Conservation (phyloP, 805 yeast genomes). For the Ascoidea asiatica region DNA sequence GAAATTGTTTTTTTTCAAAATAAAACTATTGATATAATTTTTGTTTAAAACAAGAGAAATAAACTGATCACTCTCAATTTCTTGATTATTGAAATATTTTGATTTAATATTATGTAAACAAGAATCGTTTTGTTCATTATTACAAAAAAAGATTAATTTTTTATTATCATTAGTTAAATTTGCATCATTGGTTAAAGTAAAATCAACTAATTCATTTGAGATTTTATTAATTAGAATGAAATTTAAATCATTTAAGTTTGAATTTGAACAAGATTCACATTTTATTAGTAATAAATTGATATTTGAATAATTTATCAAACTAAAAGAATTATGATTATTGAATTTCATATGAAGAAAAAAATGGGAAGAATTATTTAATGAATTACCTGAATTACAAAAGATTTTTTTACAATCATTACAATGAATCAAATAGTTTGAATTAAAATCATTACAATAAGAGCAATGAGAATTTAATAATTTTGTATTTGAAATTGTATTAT, state of each 20-base stretch:
- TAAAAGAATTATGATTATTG: conserved; percentile 4
- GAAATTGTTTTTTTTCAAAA: conserved; percentile 5
- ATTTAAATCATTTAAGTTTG: conserved; percentile 1
- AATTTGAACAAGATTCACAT: conserved; percentile 4
- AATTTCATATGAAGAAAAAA: conserved; percentile 8
- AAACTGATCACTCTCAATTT: conserved; percentile 6
- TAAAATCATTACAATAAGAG: conserved; percentile 7
- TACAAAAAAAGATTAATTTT: conserved; percentile 7
- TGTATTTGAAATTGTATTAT: neutral
- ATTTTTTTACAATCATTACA: conserved; percentile 5
- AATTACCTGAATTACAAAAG: conserved; percentile 10
- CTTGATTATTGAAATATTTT: conserved; percentile 6
- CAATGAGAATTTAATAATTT: conserved; percentile 1
- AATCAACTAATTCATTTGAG: conserved; percentile 7
- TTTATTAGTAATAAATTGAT: conserved; percentile 3
- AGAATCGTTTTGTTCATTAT: neutral
- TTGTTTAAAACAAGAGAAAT: conserved; percentile 8
- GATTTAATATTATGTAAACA: conserved; percentile 5
- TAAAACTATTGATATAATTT: conserved; percentile 5
- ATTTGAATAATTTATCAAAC: conserved; percentile 5
- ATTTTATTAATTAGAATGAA: conserved; percentile 6
- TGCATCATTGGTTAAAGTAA: conserved; percentile 7
- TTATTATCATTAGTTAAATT: conserved; percentile 5
- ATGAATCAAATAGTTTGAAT: conserved; percentile 5
- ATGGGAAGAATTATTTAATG: conserved; percentile 8